Percentiles rank a stretch among this genome's conserved stretches.
These are phyloP conservation scores for Immersiporthe knoxdaviesiana DNA, from an alignment of 2,329 filamentous ascomycete species.

Conservation along the genomic window DNA sequence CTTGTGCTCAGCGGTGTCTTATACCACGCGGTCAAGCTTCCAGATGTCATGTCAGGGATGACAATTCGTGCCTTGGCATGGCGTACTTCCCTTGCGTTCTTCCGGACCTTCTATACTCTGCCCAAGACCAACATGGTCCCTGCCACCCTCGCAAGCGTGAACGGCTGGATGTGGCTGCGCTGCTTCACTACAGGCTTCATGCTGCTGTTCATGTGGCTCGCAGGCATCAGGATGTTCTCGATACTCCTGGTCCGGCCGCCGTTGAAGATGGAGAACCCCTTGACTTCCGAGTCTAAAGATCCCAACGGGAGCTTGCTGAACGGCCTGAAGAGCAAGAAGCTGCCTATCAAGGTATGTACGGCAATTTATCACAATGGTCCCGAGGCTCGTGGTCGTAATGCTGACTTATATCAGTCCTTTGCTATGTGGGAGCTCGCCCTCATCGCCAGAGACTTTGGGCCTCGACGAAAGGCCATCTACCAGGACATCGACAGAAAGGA, in stretches of 20 bases:
- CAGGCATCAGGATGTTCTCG: slow-evolving; percentile 77
- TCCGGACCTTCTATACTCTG: slow-evolving; percentile 75
- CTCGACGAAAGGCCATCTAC: slow-evolving; percentile 81
- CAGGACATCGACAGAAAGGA: slow-evolving; percentile 83
- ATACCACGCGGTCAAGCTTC: slow-evolving; percentile 19
- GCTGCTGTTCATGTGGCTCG: slow-evolving; percentile 74
- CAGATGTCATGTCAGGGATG: background rate
- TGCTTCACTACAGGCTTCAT: slow-evolving; percentile 66
- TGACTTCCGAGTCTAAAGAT: slow-evolving; percentile 85
- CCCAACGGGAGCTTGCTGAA: slow-evolving; percentile 88
- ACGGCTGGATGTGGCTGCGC: slow-evolving; percentile 38
- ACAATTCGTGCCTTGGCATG: slow-evolving; percentile 65
- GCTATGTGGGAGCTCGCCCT: slow-evolving; percentile 89
- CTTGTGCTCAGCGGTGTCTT: slow-evolving; percentile 64
- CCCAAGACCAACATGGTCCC: slow-evolving; percentile 70
- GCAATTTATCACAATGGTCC: background rate
- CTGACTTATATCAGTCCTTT: slow-evolving; percentile 61
- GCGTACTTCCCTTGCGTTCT: slow-evolving; percentile 70
- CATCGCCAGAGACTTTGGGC: slow-evolving; percentile 74
- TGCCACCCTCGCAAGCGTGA: slow-evolving; percentile 45
- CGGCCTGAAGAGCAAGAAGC: slow-evolving; percentile 82
- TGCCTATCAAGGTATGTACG: slow-evolving; percentile 66
- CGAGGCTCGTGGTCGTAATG: no score
- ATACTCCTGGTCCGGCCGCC: slow-evolving; percentile 81
- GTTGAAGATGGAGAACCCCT: slow-evolving; percentile 79